phyloP scores from a whole-genome alignment of 495 filamentous ascomycete genomes.

The Bacidia rubella region DNA sequence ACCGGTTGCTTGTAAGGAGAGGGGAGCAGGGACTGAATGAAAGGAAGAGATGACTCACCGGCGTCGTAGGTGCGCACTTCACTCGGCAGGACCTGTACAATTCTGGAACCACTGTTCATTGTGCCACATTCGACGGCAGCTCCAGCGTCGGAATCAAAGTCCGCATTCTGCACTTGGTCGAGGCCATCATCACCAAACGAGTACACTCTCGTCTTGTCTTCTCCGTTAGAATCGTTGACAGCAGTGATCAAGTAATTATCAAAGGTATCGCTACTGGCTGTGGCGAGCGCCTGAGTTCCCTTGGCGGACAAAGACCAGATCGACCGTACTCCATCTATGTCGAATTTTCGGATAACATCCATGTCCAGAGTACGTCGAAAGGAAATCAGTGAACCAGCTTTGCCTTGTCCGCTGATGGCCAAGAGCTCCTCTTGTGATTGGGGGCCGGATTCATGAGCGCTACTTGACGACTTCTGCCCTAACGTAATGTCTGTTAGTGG shows the following conservation, averaged over 20 bases:
- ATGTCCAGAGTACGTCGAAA: constrained; percentile 65
- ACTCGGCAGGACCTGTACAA: constrained; percentile 71
- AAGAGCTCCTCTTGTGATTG: constrained; percentile 54
- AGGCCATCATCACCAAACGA: constrained; percentile 47
- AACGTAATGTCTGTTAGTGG: constrained; percentile 61
- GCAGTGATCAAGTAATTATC: constrained; percentile 60
- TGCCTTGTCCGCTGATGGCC: constrained; percentile 53
- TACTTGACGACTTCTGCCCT: constrained; percentile 29
- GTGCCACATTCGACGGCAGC: constrained; percentile 69
- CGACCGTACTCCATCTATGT: constrained; percentile 42
- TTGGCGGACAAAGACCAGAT: constrained; percentile 52
- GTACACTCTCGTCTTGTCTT: constrained; percentile 41
- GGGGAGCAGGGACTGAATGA: constrained; percentile 8
- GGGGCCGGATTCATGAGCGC: constrained; percentile 16
- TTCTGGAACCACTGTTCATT: constrained; percentile 55
- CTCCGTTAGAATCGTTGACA: constrained; percentile 40
- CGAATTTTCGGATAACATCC: constrained; percentile 36
- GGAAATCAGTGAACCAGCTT: constrained; percentile 55
- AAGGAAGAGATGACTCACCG: constrained; percentile 41
- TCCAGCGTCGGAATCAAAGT: constrained; percentile 81
- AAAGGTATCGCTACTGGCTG: constrained; percentile 35
- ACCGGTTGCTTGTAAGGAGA: background rate
- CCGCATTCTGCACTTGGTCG: constrained; percentile 53
- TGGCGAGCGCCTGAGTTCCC: constrained; percentile 25
- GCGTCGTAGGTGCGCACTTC: constrained; percentile 81